These are phyloP conservation scores for Colletotrichum tropicicola DNA, from an alignment of 2,329 filamentous ascomycete species.

Conservation along the genomic window DNA sequence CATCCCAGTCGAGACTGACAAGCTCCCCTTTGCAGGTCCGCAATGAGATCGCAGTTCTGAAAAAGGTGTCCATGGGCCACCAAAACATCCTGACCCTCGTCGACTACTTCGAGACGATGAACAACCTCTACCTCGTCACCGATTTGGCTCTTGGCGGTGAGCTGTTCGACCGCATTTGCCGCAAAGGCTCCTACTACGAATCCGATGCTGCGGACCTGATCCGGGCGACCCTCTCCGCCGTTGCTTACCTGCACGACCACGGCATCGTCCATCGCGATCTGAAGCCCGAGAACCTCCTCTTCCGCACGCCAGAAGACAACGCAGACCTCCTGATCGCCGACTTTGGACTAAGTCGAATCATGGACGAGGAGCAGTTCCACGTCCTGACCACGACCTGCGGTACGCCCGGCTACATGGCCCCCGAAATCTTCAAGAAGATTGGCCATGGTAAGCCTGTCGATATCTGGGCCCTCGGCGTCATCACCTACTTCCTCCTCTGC, in stretches of 20 bases:
- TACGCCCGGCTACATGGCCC: conserved; percentile 98
- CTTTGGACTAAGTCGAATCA: conserved; percentile 94
- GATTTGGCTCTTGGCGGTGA: conserved; percentile 96
- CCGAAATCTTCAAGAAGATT: conserved; percentile 98
- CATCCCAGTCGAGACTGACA: conserved; percentile 3
- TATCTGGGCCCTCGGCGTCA: conserved; percentile 97
- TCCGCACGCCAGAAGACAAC: conserved; percentile 97
- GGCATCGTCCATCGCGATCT: conserved; percentile 98
- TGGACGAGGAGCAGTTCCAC: conserved; percentile 99
- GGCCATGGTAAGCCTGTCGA: conserved; percentile 98
- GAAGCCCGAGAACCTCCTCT: conserved; percentile 96
- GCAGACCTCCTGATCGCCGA: conserved; percentile 96
- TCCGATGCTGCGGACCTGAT: conserved; percentile 96
- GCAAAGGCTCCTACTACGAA: conserved; percentile 98
- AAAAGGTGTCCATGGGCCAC: conserved; percentile 98
- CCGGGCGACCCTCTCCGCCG: conserved; percentile 93
- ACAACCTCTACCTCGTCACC: conserved; percentile 98
- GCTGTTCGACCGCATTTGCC: conserved; percentile 97
- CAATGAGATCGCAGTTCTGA: conserved; percentile 97
- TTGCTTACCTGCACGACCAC: conserved; percentile 97
- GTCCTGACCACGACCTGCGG: conserved; percentile 97
- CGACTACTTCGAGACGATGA: conserved; percentile 99
- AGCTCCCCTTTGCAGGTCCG: conserved; percentile 70
- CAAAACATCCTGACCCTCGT: conserved; percentile 97
- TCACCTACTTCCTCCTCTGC: conserved; percentile 97